Evolutionary conservation across 805 yeast genomes (phyloP), one percentile per base, ranked within the genome.

Genomic region (Cyberlindnera xylosilytica): DNA sequence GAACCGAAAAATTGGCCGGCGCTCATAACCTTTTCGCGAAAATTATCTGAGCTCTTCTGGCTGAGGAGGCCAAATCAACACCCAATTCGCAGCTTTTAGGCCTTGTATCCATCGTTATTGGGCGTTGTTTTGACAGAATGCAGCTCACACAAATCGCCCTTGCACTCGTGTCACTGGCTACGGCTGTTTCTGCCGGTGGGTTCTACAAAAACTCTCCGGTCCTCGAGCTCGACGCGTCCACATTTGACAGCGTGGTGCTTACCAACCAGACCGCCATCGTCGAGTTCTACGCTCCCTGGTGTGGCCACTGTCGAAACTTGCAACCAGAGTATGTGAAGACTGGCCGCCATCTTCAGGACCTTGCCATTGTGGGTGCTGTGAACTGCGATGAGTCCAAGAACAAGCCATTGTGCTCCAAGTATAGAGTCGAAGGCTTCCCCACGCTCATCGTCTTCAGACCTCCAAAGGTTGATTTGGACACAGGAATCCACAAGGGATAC

Each of bases 241-340:
- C 69, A 40, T 89, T 89, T 57, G 79, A 82, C 47, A 74, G 76
- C 42, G 83, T 81, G 37, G 70, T 79, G 33, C 62, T 70, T 18
- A 72, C 95, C 3, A 88, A 88, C 58, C 84, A 87, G 54, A 84
- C 95, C 2, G 65, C 96, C 2, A 65, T 89, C 16, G 89, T 88
- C 18, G 89, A 89, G 66, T 90, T 90, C 63, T 90, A 84, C 63
- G 97, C 98, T 4, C 97, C 97, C 29, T 90, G 98, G 98, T 91
- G 99, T 69, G 97, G 97, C 5, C 88, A 91, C 63, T 91, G 99
- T 65, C 74, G 81, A 54, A 74, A 79, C 44, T 67, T 91, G 38
- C 76, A 79, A 45, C 81, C 84, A 4, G 78, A 78, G 2, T 83
- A 72, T 62, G 67, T 70, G 37, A 81, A 81, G 56, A 78, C 82